Evolutionary conservation across 805 yeast genomes (phyloP).

Genomic region (Lipomyces sp.): DNA sequence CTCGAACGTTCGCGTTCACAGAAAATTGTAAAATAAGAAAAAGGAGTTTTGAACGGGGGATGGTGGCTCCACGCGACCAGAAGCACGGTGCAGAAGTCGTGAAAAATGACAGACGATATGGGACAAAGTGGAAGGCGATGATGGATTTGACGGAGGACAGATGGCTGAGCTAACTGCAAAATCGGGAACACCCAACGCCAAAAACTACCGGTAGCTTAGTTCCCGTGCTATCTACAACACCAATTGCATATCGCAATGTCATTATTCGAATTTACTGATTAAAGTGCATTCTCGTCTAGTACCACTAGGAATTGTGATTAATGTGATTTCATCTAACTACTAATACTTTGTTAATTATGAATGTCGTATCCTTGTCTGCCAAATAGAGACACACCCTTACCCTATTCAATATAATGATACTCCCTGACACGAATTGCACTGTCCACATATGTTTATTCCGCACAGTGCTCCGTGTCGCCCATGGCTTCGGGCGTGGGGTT

Average conservation of each 20-base stretch:
- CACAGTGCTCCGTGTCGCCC: not conserved
- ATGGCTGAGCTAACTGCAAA: too few species aligned
- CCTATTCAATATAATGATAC: not conserved
- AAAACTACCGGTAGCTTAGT: too few species aligned
- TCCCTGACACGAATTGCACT: not conserved
- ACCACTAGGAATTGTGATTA: too few species aligned
- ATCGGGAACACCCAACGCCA: too few species aligned
- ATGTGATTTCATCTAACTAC: too few species aligned
- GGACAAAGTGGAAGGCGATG: not conserved
- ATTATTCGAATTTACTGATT: too few species aligned
- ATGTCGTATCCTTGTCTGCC: too few species aligned
- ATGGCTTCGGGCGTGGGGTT: slow-evolving; percentile 1
- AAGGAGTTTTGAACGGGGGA: not conserved
- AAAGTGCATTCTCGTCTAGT: too few species aligned
- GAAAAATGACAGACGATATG: not conserved
- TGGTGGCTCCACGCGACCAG: not conserved
- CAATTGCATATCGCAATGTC: too few species aligned
- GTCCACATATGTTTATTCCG: not conserved
- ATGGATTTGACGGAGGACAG: not conserved
- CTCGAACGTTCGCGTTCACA: not conserved
- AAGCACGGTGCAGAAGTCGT: not conserved
- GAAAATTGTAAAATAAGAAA: not conserved
- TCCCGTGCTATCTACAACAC: too few species aligned
- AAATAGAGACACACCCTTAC: not conserved
- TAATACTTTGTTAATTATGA: too few species aligned